Base-by-base conservation (phyloP, 345 rosid genomes). In the Laguncularia racemosa region DNA sequence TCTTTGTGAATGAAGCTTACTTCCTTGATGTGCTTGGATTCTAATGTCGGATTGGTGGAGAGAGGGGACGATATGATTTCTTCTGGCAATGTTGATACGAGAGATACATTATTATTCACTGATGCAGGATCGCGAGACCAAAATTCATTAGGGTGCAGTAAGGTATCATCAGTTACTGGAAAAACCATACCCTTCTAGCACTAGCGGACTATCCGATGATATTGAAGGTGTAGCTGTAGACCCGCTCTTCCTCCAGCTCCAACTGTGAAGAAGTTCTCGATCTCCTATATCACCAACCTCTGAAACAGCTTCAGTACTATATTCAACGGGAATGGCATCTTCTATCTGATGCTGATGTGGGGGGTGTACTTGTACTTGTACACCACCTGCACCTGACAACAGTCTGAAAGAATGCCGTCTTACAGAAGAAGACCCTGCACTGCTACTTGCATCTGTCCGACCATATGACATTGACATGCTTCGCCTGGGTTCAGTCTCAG, bases 261-360 rank as follows among this genome's bases (percentile, higher is more conserved):
- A 71, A 61, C 88, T 74, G n/a, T n/a, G n/a, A 20, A 62, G 72
- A 63, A 85, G 84, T 21, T 79, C 89, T 33, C 86, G 84, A 70
- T 84, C 92, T 23, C 98, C 98, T 50, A 78, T 79, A 75, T 91
- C 98, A 33, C 95, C 97, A 2, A 91, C 96, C 81, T 88, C 89
- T 13, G 97, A 88, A 67, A 79, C 98, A 60, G 40, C 9, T 33
- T 33, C 40, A 0, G 1, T 10, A 33, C 9, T 7, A 33, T 33
- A 7, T 4, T 6, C 11, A 33, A 4, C 11, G 40, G 0, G 9
- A 0, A 10, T 7, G 9, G 6, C 40, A 33, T 33, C 40, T 6
- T 4, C 40, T 6, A 33, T 10, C 40, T 33, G 40, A 33, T 33
- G 40, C 40, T 1, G 40, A 9, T 33, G 40, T 7, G 1, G 10